Evolutionary conservation across 2,329 filamentous ascomycete genomes (phyloP).

Genomic region (Alternaria hordeiaustralica): DNA sequence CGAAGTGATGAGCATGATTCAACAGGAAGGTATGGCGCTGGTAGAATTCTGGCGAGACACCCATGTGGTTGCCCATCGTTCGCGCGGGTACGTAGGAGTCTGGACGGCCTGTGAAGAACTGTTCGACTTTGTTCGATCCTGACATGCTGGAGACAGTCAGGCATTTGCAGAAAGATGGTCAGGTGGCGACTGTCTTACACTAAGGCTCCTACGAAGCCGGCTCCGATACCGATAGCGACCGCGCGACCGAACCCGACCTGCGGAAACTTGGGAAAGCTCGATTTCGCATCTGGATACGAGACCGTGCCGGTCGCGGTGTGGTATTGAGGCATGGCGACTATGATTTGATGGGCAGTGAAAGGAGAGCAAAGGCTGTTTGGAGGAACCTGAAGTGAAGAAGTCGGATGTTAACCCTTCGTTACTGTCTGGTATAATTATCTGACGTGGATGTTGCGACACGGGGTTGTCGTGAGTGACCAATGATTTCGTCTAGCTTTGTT

Average conservation of each 20-base stretch:
- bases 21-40: conserved; percentile 25
- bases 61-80: conserved; percentile 36
- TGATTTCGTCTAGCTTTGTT: no score
- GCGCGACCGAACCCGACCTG: conserved; percentile 25
- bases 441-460: no score
- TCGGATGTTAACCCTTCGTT: no score
- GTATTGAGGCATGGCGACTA: conserved; percentile 20
- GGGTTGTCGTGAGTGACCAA: no score
- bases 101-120: conserved; percentile 35
- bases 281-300: conserved; percentile 24
- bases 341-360: no score
- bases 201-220: conserved; percentile 22
- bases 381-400: no score
- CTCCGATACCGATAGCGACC: conserved; percentile 25
- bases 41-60: conserved; percentile 20
- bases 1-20: conserved; percentile 37
- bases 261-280: conserved; percentile 22
- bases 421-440: no score
- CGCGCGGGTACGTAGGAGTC: conserved; percentile 41
- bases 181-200: conserved; percentile 3
- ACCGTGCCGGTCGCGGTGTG: conserved; percentile 14
- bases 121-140: conserved; percentile 36
- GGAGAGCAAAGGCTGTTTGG: no score
- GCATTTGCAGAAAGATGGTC: background rate
- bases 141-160: conserved; percentile 31